Evolutionary conservation across 2,329 filamentous ascomycete species (phyloP).

Genomic region (Nemania abortiva): DNA sequence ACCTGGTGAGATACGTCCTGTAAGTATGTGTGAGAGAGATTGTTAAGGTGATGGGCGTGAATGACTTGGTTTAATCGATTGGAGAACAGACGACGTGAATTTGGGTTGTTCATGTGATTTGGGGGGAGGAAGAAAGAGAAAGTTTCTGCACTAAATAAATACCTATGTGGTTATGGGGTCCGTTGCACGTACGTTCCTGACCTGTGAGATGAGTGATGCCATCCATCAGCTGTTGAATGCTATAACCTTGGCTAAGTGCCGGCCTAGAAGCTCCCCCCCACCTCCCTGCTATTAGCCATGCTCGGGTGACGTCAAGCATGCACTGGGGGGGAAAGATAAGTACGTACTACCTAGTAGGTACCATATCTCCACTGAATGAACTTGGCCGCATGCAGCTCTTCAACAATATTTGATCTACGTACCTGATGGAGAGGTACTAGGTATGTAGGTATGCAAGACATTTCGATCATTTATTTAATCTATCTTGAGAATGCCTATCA

Average conservation of each 20-base stretch:
- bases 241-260: conserved; percentile 18
- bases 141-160: conserved; percentile 9
- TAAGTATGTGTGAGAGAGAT: not conserved
- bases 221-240: conserved; percentile 18
- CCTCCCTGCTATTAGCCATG: not conserved
- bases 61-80: not conserved
- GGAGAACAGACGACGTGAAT: not conserved
- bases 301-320: conserved; percentile 29
- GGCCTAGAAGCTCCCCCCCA: conserved; percentile 26
- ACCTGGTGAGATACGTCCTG: not conserved
- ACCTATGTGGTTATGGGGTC: not conserved
- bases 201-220: conserved; percentile 53
- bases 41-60: not conserved
- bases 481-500: too few relatives aligned
- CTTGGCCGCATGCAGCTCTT: too few relatives aligned
- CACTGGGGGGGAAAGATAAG: too few relatives aligned
- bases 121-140: not conserved
- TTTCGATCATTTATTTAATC: too few relatives aligned
- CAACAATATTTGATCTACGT: too few relatives aligned
- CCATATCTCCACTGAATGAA: too few relatives aligned
- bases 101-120: conserved; percentile 23
- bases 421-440: too few relatives aligned
- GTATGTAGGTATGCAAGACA: too few relatives aligned
- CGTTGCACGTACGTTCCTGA: conserved; percentile 45
- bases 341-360: too few relatives aligned